Base-by-base conservation (phyloP, 495 filamentous ascomycete species). In the Aspergillus panamensis region DNA sequence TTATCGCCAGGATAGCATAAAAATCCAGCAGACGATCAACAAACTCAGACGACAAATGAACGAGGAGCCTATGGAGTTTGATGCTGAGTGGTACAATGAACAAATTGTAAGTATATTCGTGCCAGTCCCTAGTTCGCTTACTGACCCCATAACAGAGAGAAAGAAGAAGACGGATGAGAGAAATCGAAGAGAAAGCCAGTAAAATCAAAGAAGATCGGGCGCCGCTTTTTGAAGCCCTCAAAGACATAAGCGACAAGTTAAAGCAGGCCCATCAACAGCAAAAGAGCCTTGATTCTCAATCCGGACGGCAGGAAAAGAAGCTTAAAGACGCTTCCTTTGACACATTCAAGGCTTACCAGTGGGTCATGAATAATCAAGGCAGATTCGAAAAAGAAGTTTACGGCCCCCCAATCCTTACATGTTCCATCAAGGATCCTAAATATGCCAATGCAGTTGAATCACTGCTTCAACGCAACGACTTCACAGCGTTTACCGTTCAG, bases 381-480 rank as follows among this genome's bases (percentile, higher is more conserved):
- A 67, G 79, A 25, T 97, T 97, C 56, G 82, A 92, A 67, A 83
- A 87, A 53, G 80, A 88, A 60, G 87, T 97, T 20, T 92, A 90
- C 69, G 92, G 91, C 0, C 94, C 94, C 16, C 85, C 94, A 0
- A 80, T 93, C 55, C 73, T 99, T 13, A 84, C 80, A 20, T 96
- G 93, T 69, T 88, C 88, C 0, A 70, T 97, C 35, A 92, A 87
- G 54, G 84, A 96, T 65, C 81, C 82, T 14, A 81, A 74, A 52
- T 92, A 87, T 65, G 85, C 86, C 20, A 78, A 90, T 66, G 80
- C 83, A 8, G 73, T 99, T 10, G 94, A 99, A 70, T 79, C 82
- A 3, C 65, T 88, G 17, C 66, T 99, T 8, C 70, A 77, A n/a
- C 59, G 51, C 8, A 80, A 68, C 12, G 87, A 92, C 58, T 85